Conservation (phyloP, 345 rosid genomes). For the Cardiospermum halicacabum region DNA sequence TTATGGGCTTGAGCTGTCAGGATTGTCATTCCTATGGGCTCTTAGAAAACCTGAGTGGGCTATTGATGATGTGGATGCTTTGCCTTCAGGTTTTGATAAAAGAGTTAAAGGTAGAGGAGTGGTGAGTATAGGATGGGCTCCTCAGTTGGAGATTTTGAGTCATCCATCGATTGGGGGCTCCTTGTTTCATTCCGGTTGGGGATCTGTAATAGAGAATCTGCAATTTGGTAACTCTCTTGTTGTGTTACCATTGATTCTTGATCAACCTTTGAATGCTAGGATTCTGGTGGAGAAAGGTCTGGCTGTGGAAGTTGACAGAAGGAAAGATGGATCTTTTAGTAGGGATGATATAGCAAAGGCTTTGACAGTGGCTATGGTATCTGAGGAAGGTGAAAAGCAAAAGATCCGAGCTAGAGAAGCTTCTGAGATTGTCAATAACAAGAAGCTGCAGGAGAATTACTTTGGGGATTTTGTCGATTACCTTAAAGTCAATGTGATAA, state of each 20-base stretch:
- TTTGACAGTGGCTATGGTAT: conserved; percentile 18
- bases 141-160: conserved; percentile 4
- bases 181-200: conserved; percentile 22
- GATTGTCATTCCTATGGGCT: not conserved
- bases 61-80: not conserved
- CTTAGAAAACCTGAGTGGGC: conserved; percentile 16
- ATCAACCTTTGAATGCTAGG: conserved; percentile 22
- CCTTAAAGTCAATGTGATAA: not conserved
- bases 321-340: conserved; percentile 20
- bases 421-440: not conserved
- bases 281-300: conserved; percentile 21
- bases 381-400: conserved; percentile 14
- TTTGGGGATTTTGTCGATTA: conserved; percentile 13
- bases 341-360: conserved; percentile 14
- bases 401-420: conserved; percentile 10
- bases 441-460: conserved; percentile 17
- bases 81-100: not conserved
- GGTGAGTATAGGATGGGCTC: conserved; percentile 18
- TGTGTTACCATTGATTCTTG: conserved; percentile 12
- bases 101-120: conserved; percentile 1
- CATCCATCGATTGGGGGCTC: conserved; percentile 20
- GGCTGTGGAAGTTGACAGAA: conserved; percentile 21
- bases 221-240: conserved; percentile 19
- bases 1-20: not conserved
- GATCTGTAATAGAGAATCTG: conserved; percentile 18